Conservation (phyloP, 805 yeast species). For the Kuraishia piskuri region DNA sequence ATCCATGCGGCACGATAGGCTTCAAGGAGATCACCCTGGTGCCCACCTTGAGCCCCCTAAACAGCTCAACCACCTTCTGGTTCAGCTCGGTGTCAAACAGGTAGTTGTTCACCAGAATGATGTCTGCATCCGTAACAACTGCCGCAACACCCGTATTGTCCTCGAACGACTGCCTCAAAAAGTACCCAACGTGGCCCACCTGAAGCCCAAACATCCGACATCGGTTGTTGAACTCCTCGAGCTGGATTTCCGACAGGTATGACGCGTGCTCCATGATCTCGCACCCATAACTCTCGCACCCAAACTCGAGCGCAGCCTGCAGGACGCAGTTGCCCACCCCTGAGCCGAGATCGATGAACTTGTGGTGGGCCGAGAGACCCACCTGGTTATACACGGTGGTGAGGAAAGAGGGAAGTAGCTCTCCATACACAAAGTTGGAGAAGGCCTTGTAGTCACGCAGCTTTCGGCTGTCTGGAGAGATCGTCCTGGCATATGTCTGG, state of each 20-base stretch:
- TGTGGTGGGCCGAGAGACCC: slow-evolving; percentile 39
- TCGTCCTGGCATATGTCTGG: slow-evolving; percentile 68
- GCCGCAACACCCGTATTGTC: slow-evolving; percentile 48
- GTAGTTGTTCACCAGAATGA: slow-evolving; percentile 75
- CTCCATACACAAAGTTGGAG: slow-evolving; percentile 88
- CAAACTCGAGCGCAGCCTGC: slow-evolving; percentile 83
- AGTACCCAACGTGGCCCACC: slow-evolving; percentile 47
- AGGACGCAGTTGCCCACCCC: slow-evolving; percentile 91
- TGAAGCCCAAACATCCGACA: slow-evolving; percentile 56
- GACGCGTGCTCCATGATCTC: slow-evolving; percentile 86
- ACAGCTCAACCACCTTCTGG: slow-evolving; percentile 53
- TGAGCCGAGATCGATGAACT: slow-evolving; percentile 84
- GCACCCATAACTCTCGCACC: slow-evolving; percentile 81
- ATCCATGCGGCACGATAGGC: slow-evolving; percentile 71
- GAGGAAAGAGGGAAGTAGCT: slow-evolving; percentile 70
- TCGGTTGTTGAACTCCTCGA: slow-evolving; percentile 47
- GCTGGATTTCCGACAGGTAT: slow-evolving; percentile 52
- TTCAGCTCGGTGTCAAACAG: slow-evolving; percentile 73
- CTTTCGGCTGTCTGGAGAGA: slow-evolving; percentile 61
- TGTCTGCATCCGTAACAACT: slow-evolving; percentile 54
- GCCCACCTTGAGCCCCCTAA: slow-evolving; percentile 60
- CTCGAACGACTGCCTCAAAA: slow-evolving; percentile 63
- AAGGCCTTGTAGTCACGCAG: slow-evolving; percentile 74
- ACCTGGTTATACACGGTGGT: slow-evolving; percentile 58
- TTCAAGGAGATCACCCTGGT: slow-evolving; percentile 72